Conservation (phyloP, 2,329 filamentous ascomycete genomes). For the Paracoccidioides brasiliensis region DNA sequence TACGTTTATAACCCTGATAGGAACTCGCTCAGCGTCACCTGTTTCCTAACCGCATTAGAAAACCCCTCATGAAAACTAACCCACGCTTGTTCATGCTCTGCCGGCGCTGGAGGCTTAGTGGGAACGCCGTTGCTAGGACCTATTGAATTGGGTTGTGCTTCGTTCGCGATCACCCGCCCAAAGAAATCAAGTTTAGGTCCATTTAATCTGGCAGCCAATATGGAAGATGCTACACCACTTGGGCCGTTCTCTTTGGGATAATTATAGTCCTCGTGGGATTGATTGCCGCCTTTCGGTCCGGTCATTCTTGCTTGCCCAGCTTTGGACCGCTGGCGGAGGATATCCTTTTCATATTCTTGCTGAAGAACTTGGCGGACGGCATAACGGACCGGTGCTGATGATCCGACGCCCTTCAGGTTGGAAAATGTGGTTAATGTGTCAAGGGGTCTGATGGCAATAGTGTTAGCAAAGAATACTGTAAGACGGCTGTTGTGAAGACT, state of each 20-base stretch:
- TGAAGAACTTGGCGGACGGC: slow-evolving; percentile 88
- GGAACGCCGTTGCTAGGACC: background rate
- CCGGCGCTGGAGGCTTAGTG: slow-evolving; percentile 13
- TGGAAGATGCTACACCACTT: slow-evolving; percentile 20
- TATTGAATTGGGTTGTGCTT: slow-evolving; percentile 19
- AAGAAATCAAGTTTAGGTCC: slow-evolving; percentile 70
- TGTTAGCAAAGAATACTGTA: background rate
- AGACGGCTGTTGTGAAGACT: slow-evolving; percentile 19
- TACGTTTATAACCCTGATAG: slow-evolving; percentile 35
- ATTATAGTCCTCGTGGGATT: slow-evolving; percentile 21
- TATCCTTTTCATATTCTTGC: slow-evolving; percentile 70
- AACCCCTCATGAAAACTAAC: slow-evolving; percentile 81
- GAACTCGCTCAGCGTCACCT: slow-evolving; percentile 68
- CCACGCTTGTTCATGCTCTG: slow-evolving; percentile 54
- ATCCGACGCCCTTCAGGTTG: slow-evolving; percentile 31
- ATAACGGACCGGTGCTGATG: slow-evolving; percentile 66
- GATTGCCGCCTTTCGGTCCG: slow-evolving; percentile 4
- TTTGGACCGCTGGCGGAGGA: slow-evolving; percentile 51
- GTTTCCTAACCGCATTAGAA: slow-evolving; percentile 84
- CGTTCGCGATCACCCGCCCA: slow-evolving; percentile 51
- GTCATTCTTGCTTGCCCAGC: slow-evolving; percentile 51
- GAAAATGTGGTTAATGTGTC: slow-evolving; percentile 61
- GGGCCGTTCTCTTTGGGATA: slow-evolving; percentile 15
- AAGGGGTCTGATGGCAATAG: slow-evolving; percentile 40
- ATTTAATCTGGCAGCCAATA: slow-evolving; percentile 15